Evolutionary conservation across 2,329 filamentous ascomycete species (phyloP), one percentile per base, ranked within the genome.

Genomic region (Penicillium sp.): DNA sequence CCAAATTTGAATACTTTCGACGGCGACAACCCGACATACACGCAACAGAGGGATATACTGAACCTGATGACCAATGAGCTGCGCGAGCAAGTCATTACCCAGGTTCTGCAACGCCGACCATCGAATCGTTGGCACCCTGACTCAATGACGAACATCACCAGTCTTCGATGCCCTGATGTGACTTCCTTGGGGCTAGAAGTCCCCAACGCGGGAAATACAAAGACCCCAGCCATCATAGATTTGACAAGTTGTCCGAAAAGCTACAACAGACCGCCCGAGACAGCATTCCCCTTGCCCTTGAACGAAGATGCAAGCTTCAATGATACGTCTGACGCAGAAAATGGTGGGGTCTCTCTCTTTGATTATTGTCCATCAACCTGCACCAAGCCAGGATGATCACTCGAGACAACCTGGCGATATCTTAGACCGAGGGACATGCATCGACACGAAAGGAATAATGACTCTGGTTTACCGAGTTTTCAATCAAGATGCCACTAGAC

Each of bases 1-100:
- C 63, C 60, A 29, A 12, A 32, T 40, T 32, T 43, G 25, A 43
- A 43, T n/a, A 29, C 47, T 36, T 44, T 36, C 41, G 44, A 12
- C 33, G 48, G 32, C 26, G 36, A 50, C 39, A 45, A 54, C 41
- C 50, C 39, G 29, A 50, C 52, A 32, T 43, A 33, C 37, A 39
- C 38, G 39, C 32, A 44, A 24, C 56, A 58, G 47, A 38, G 45
- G 28, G 45, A 55, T 35, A 56, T 64, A 29, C 52, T 66, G 43
- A 63, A 62, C 46, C 54, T 58, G 43, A 56, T 66, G 40, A 61
- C 57, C 36, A 26, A 40, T 37, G 35, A 58, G 12, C 54, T 66
- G 45, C 56, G 62, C 38, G 35, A 43, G 18, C 53, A 56, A 41
- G 52, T 53, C 28, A 49, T 61, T 32, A 48, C 47, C 45, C 55